Base-by-base conservation (phyloP, 768 basidiomycete species). In the Mycena filopes region DNA sequence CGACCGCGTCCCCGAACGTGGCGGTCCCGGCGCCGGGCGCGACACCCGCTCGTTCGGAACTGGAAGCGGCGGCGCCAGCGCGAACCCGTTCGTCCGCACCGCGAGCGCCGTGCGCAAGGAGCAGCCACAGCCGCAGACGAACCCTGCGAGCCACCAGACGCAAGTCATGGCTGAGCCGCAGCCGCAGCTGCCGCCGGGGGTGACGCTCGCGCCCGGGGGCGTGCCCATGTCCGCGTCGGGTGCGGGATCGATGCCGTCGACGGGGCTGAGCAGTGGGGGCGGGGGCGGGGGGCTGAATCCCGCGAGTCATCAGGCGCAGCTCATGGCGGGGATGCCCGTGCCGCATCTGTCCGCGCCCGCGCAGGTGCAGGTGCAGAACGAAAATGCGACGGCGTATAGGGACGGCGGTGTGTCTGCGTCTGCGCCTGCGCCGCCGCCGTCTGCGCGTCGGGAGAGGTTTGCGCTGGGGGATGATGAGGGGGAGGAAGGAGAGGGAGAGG, bases 231-330 rank as follows among this genome's bases (percentile, higher is more conserved):
- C 36, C 36, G 9, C 15, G 36, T 36, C 36, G 36, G 15, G 11
- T 2, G 10, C 36, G 9, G 15, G 11, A 36, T 36, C 36, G 36
- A 36, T 36, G 36, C 36, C 36, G 10, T 36, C 36, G 2, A 20
- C 12, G 26, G 26, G 42, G 16, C 7, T 10, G 26, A 36, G 33
- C 16, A 11, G 45, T 12, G 29, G 21, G 43, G 45, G 21, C n/a
- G 49, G 51, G 25, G 29, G 21, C 33, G 45, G 21, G 25, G 49
- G 51, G 25, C 41, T 67, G 31, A 67, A 67, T 40, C 66, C 66
- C 5, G 67, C 59, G 54, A 64, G 63, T 42, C 67, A 68, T 55
- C 67, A 68, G 59, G 63, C 67, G 29, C 67, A 68, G 67, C 21
- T 65, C 13, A 68, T 68, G 67, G 46, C 67, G 20, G 50, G 36